phyloP scores from a whole-genome alignment of 1,284 basidiomycete genomes.

The Ceratobasidium sp. region DNA sequence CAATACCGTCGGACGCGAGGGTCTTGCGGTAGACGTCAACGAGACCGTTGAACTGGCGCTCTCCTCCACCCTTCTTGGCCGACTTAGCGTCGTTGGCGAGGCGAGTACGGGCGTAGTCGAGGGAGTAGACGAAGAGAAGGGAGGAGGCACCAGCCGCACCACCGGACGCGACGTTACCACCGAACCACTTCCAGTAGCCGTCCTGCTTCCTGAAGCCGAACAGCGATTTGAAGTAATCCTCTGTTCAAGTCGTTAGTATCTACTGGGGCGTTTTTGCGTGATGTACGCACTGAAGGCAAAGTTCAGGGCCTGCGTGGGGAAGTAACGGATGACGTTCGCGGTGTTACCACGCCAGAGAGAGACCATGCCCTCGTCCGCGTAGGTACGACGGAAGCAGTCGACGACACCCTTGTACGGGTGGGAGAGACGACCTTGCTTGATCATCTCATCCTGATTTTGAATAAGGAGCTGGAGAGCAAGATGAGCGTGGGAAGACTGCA shows the following conservation, averaged over 20 bases:
- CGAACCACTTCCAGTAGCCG: slow-evolving; percentile 92
- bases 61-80: slow-evolving; percentile 81
- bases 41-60: slow-evolving; percentile 94
- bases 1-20: slow-evolving; percentile 86
- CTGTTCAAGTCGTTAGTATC: slow-evolving; percentile 57
- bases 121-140: slow-evolving; percentile 96
- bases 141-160: slow-evolving; percentile 97
- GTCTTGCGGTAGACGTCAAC: slow-evolving; percentile 96
- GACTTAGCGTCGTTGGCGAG: slow-evolving; percentile 97
- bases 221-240: slow-evolving; percentile 97
- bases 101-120: slow-evolving; percentile 97
- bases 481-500: slow-evolving; percentile 31
- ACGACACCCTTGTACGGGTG: slow-evolving; percentile 92
- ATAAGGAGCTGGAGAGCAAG: slow-evolving; percentile 74
- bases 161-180: slow-evolving; percentile 94
- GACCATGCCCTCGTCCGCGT: slow-evolving; percentile 89
- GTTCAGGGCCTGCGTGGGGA: slow-evolving; percentile 96
- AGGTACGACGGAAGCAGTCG: slow-evolving; percentile 90
- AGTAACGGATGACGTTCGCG: slow-evolving; percentile 98
- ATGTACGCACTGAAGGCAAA: slow-evolving; percentile 86
- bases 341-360: slow-evolving; percentile 97
- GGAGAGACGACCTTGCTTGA: slow-evolving; percentile 95
- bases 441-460: slow-evolving; percentile 98
- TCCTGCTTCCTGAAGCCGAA: slow-evolving; percentile 92
- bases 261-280: background rate